Evolutionary conservation across 345 rosid species (phyloP).

Genomic region (Populus tremula): DNA sequence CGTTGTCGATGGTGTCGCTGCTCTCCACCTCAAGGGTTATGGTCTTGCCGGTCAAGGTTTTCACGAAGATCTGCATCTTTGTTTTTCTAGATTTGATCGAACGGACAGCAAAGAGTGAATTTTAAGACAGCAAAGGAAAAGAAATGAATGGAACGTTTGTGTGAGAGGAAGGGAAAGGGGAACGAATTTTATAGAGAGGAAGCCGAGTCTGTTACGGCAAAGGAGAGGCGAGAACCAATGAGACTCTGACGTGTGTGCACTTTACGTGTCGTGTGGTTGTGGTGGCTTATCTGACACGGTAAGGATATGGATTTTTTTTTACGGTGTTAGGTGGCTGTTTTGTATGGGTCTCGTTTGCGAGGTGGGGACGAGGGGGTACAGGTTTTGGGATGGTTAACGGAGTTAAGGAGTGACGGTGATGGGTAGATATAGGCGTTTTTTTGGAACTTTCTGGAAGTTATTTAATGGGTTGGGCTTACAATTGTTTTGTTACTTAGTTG

Average conservation of each 20-base stretch:
- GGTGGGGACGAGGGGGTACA: too few species aligned
- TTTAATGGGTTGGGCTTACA: too few species aligned
- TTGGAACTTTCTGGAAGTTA: too few species aligned
- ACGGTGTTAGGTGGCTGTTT: neutral
- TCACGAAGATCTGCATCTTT: slow-evolving; percentile 29
- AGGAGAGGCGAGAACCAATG: neutral
- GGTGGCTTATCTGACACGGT: neutral
- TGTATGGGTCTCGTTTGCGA: neutral
- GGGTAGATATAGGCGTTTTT: too few species aligned
- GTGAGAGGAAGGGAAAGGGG: fast-evolving
- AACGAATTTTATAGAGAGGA: slow-evolving; percentile 14
- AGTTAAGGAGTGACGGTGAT: too few species aligned
- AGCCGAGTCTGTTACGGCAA: neutral
- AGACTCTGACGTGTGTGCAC: neutral
- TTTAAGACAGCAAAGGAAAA: too few species aligned
- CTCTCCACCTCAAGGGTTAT: slow-evolving; percentile 29
- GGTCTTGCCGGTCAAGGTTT: slow-evolving; percentile 26
- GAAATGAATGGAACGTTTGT: neutral
- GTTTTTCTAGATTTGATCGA: neutral
- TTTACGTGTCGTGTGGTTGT: slow-evolving; percentile 1
- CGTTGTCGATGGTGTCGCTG: slow-evolving; percentile 29
- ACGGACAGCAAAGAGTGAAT: neutral
- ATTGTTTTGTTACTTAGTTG: too few species aligned
- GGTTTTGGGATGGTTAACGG: too few species aligned
- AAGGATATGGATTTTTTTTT: neutral